A percentile compares a stretch with the other conserved stretches of the same genome.
Evolutionary conservation across 495 filamentous ascomycete species (phyloP).

Genomic region (Mycothermus thermophilus): DNA sequence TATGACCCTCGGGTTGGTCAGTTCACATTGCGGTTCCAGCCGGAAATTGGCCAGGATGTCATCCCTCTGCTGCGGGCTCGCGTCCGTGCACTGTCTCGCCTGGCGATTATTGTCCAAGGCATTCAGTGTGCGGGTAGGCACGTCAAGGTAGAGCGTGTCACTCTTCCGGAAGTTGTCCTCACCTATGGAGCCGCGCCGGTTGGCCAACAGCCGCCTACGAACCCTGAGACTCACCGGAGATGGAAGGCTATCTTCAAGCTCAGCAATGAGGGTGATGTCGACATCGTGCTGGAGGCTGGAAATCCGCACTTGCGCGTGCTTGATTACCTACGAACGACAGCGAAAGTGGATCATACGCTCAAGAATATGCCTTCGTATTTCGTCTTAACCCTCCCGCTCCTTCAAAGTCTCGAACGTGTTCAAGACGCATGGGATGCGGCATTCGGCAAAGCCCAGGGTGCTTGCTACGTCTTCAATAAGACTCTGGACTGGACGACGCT

Average conservation of each 20-base stretch:
- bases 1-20: constrained; percentile 42
- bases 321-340: constrained; percentile 44
- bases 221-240: constrained; percentile 2
- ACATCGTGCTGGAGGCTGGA: constrained; percentile 41
- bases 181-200: constrained; percentile 33
- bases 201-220: not conserved
- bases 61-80: constrained; percentile 41
- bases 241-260: constrained; percentile 31
- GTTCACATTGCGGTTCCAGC: constrained; percentile 45
- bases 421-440: constrained; percentile 28
- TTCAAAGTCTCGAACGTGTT: constrained; percentile 47
- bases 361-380: no score
- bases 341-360: no score
- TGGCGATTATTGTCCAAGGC: constrained; percentile 51
- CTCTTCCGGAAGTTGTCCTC: constrained; percentile 49
- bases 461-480: constrained; percentile 27
- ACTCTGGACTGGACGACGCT: constrained; percentile 36
- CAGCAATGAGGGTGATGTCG: constrained; percentile 15
- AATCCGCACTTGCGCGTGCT: constrained; percentile 69
- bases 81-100: constrained; percentile 45
- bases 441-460: constrained; percentile 21
- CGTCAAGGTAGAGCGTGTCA: constrained; percentile 40
- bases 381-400: constrained; percentile 50
- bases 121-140: constrained; percentile 37
- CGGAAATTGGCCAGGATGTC: constrained; percentile 41